A percentile compares a stretch with the other conserved stretches of the same genome.
Evolutionary conservation across 306 rosid genomes (phyloP).

Genomic region (Malus fusca): DNA sequence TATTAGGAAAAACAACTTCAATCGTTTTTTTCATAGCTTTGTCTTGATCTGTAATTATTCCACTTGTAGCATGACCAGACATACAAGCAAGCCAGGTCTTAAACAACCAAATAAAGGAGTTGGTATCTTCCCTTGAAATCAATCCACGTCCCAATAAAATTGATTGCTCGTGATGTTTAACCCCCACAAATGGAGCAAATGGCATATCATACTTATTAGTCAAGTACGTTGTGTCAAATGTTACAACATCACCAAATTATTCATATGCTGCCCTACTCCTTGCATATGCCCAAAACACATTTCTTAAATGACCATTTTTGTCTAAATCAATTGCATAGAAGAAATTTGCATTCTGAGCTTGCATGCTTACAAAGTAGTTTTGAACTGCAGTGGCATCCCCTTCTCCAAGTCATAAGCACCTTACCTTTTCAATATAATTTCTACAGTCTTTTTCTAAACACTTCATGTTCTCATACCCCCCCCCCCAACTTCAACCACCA

Average conservation of each 20-base stretch:
- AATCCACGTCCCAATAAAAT: background rate
- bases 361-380: background rate
- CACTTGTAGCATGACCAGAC: background rate
- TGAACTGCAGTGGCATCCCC: background rate
- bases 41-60: constrained; percentile 12
- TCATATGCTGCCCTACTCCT: background rate
- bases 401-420: background rate
- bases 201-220: background rate
- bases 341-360: background rate
- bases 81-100: background rate
- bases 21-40: background rate
- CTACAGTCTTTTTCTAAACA: background rate
- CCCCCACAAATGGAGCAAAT: background rate
- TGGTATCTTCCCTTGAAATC: background rate
- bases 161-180: background rate
- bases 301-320: background rate
- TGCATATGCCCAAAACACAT: background rate
- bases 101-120: background rate
- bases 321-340: background rate
- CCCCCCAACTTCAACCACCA: background rate
- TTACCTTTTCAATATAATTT: background rate
- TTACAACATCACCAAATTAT: background rate
- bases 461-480: background rate
- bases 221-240: background rate
- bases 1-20: constrained; percentile 3